Conservation (phyloP, 768 basidiomycete species). For the Kwoniella mangroviensis region DNA sequence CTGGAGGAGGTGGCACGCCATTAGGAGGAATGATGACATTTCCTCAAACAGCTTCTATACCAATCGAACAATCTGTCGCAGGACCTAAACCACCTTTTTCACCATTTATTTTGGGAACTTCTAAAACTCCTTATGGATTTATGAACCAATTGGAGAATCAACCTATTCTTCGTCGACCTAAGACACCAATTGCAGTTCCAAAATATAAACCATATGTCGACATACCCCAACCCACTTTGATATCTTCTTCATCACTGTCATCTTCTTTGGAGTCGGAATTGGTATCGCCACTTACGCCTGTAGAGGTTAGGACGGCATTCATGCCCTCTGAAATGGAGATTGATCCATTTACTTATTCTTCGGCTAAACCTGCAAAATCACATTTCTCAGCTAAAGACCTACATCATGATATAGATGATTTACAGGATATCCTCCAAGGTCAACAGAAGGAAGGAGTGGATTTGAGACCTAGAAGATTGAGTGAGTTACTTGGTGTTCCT, state of each 20-base stretch:
- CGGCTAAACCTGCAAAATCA: conserved; percentile 10
- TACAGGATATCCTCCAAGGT: conserved; percentile 1
- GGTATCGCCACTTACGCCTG: neutral
- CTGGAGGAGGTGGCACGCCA: conserved; percentile 7
- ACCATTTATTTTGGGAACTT: neutral
- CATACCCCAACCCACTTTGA: neutral
- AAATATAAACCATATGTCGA: neutral
- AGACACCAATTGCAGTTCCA: neutral
- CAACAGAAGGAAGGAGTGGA: neutral
- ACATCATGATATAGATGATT: neutral
- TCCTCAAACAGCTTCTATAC: conserved; percentile 5
- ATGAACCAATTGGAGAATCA: neutral
- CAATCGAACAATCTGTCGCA: neutral
- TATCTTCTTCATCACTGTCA: neutral
- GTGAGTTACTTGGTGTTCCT: conserved; percentile 6
- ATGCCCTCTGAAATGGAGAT: neutral
- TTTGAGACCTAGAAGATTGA: conserved; percentile 17
- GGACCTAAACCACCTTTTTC: conserved; percentile 10
- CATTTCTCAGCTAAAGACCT: conserved; percentile 7
- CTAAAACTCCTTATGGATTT: conserved; percentile 3
- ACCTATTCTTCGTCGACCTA: neutral
- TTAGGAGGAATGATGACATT: neutral
- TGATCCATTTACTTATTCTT: conserved; percentile 13
- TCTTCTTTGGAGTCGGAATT: neutral
- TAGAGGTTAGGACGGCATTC: neutral